A percentile compares a stretch with the other conserved stretches of the same genome.
Evolutionary conservation across 306 rosid species (phyloP).

Genomic region (Amphicarpaea edgeworthii): DNA sequence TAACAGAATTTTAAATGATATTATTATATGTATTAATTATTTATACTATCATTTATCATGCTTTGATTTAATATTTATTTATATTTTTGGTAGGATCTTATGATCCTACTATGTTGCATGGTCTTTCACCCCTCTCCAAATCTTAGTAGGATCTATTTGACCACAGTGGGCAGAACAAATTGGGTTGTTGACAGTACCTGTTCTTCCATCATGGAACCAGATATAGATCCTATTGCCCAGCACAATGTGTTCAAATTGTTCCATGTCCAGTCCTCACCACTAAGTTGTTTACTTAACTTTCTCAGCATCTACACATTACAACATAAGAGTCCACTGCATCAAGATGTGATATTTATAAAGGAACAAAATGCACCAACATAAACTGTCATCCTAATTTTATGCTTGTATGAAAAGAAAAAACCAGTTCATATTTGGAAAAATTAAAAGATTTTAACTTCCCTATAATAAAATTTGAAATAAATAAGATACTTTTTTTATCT

Average conservation of each 20-base stretch:
- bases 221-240: constrained; percentile 99
- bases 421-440: background rate
- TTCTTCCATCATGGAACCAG: constrained; percentile 97
- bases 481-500: background rate
- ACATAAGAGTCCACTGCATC: constrained; percentile 17
- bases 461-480: background rate
- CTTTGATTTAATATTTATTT: background rate
- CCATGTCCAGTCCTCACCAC: constrained; percentile 98
- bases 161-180: constrained; percentile 5
- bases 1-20: background rate
- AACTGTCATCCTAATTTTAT: constrained; percentile 4
- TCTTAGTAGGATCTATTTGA: background rate
- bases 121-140: background rate
- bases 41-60: background rate
- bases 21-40: background rate
- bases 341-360: constrained; percentile 16
- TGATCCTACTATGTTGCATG: background rate
- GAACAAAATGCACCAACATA: background rate
- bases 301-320: constrained; percentile 76
- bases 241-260: constrained; percentile 93
- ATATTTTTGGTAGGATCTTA: background rate
- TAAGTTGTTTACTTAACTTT: constrained; percentile 87
- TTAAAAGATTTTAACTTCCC: background rate
- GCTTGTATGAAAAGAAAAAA: background rate
- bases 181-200: constrained; percentile 62